Base-by-base conservation (phyloP, 768 basidiomycete species). In the Chalciporus piperatus region DNA sequence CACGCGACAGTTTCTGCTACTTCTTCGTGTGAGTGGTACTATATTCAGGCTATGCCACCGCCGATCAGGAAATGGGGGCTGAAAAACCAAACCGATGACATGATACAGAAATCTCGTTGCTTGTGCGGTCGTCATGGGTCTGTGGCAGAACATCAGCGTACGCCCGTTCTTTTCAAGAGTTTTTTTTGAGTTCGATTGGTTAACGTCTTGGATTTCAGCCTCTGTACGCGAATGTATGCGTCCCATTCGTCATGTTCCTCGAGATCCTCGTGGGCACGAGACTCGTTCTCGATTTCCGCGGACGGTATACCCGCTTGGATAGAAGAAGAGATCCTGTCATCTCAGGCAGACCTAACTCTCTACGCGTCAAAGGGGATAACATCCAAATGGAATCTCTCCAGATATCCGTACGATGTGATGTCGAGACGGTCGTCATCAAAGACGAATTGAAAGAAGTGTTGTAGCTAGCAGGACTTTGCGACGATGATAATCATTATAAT, bases 261-360 rank as follows among this genome's bases (percentile, higher is more conserved):
- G 68, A 70, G 35, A 55, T 62, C 19, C 30, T 70, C 28, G 52
- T 68, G 12, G 68, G 67, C 1, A 68, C 66, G 19, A 54, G 66
- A 27, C 64, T 68, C 32, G 66, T 68, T 32, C 62, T 68, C 45
- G 57, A 62, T 27, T 68, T 70, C 42, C 68, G 66, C 2, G 66
- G 64, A 47, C 68, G 68, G 14, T 68, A 59, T 25, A 32, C 58
- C 20, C 56, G 48, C 14, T 3, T 47, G n/a, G 59, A 61, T 11
- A 22, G 4, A 22, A 22, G 4, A 22, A 17, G 27, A 4, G 61
- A 52, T 12, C 42, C 51, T 1, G 11, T 32, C 11, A 12, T 50
- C 20, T 55, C 55, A 6, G 48, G 41, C 16, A 46, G 42, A 41
- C 39, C 22, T 10, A 59, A 58, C n/a, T 51, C 66, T 8, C 20